A percentile compares a stretch with the other conserved stretches of the same genome.
These are phyloP conservation scores for Claviceps pazoutovae DNA, from an alignment of 2,329 filamentous ascomycete genomes.

Conservation along the genomic window DNA sequence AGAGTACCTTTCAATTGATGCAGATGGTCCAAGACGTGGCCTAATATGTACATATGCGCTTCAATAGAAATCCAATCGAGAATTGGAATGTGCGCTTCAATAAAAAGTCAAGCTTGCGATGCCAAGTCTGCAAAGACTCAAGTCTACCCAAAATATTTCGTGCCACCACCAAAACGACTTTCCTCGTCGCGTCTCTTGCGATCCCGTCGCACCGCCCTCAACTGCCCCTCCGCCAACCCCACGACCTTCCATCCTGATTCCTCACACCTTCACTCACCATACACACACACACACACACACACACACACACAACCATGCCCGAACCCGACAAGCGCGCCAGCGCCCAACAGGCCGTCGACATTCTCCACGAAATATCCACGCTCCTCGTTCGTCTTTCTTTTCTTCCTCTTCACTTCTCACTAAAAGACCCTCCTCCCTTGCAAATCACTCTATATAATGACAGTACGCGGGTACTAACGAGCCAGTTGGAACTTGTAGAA, in stretches of 20 bases:
- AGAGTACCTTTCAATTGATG: too few species aligned
- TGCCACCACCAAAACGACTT: too few species aligned
- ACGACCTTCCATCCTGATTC: not conserved
- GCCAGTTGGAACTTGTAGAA: conserved; percentile 43
- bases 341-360: conserved; percentile 70
- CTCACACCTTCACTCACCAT: not conserved
- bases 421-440: not conserved
- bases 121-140: too few species aligned
- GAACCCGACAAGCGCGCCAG: conserved; percentile 55
- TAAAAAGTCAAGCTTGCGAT: too few species aligned
- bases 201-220: too few species aligned
- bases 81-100: too few species aligned
- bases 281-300: not conserved
- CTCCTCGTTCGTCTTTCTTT: conserved; percentile 51
- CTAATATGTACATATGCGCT: too few species aligned
- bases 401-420: not conserved
- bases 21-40: too few species aligned
- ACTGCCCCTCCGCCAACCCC: not conserved
- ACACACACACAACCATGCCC: conserved; percentile 22
- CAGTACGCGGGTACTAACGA: too few species aligned
- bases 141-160: too few species aligned
- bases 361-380: conserved; percentile 73
- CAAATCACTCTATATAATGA: not conserved
- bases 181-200: too few species aligned
- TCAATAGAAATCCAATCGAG: too few species aligned